Evolutionary conservation across 176 grass and related monocot species (phyloP), one percentile per base, ranked within the genome.

Genomic region (Avena eriantha): DNA sequence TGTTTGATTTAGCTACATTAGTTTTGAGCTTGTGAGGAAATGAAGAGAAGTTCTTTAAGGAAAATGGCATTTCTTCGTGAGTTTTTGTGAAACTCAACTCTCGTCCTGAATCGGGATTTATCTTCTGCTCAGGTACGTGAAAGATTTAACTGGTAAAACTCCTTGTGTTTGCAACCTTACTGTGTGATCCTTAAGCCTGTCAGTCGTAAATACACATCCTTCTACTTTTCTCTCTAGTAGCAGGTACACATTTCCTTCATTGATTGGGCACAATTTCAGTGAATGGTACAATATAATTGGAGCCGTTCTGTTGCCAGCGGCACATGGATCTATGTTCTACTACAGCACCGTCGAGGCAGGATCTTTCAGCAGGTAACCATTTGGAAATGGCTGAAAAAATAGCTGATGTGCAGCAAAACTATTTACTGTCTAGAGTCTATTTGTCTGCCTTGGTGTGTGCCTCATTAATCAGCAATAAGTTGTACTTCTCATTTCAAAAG

Each of bases 301-400:
- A 80, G 46, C 53, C 21, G 26, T 74, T 83, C 15, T 16, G 2
- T 34, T 82, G 35, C 22, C 66, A 73, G 31, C 53, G 74, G 41
- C 3, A 82, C 58, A 77, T 76, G n/a, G 23, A 58, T 88, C 22
- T 88, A 18, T 55, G 67, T 77, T 74, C 18, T 4, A 41, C 4
- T 33, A 53, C 50, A 16, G 9, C 63, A 83, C 41, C 26, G 11
- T 10, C 26, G 79, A 84, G 81, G n/a, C 22, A 47, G 60, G 59
- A n/a, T 83, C 21, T 77, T 77, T 82, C 71, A 86, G 4, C 7
- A 41, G 70, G 78, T 90, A 86, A 89, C 36, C 48, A 75, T 80
- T 81, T 76, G 15, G 35, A 76, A 76, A 59, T 69, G 47, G 80
- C 1, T n/a, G 2, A 60, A 2, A 77, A 63, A 63, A 82, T 69